Evolutionary conservation across 2,329 filamentous ascomycete species (phyloP).

Genomic region (Lizonia empirigonia): DNA sequence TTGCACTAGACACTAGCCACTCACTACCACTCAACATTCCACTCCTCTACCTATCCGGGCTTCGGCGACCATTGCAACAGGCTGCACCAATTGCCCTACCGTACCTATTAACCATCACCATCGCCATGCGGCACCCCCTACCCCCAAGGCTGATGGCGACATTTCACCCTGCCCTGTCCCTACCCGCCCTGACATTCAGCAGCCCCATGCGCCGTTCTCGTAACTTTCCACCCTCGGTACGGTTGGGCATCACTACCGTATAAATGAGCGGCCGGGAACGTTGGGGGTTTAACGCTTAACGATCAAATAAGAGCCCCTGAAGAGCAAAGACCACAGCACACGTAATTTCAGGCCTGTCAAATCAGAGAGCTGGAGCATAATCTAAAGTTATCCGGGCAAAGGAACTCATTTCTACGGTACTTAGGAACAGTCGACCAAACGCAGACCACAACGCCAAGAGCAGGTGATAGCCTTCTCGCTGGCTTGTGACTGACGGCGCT

Average conservation of each 20-base stretch:
- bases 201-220: conserved; percentile 9
- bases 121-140: background rate
- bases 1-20: no score
- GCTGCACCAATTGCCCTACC: background rate
- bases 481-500: conserved; percentile 15
- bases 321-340: no score
- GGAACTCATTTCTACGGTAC: no score
- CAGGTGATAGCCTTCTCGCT: conserved; percentile 10
- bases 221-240: conserved; percentile 5
- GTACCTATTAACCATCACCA: background rate
- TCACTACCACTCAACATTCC: background rate
- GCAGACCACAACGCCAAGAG: no score
- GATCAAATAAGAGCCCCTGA: no score
- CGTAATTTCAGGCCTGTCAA: no score
- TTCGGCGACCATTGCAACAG: background rate
- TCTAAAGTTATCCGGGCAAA: no score
- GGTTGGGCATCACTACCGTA: conserved; percentile 17
- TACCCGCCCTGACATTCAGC: conserved; percentile 5
- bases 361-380: no score
- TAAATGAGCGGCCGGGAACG: no score
- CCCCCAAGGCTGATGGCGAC: conserved; percentile 6
- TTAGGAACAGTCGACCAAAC: no score
- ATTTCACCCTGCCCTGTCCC: background rate
- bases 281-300: no score
- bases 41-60: background rate